A percentile compares a stretch with the other conserved stretches of the same genome.
Evolutionary conservation across 768 basidiomycete genomes (phyloP).

Genomic region (Serendipita sp.): DNA sequence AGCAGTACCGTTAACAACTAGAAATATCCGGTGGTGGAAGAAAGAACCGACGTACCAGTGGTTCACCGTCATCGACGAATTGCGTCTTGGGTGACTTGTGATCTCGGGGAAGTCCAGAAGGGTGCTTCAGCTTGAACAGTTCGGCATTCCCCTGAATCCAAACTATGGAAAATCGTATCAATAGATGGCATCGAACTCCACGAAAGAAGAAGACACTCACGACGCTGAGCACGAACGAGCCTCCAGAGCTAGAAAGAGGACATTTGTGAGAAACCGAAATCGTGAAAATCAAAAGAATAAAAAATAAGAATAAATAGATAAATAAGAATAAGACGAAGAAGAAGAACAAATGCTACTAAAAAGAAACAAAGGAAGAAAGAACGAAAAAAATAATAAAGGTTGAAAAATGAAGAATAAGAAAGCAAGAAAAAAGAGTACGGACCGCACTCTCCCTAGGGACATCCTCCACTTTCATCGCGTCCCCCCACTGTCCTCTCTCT

Average conservation of each 20-base stretch:
- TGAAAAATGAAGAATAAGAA: too few relatives aligned
- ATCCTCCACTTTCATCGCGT: background rate
- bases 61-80: conserved; percentile 2
- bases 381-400: too few relatives aligned
- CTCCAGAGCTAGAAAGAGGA: conserved; percentile 3
- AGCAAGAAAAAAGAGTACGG: too few relatives aligned
- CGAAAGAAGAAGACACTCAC: too few relatives aligned
- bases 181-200: too few relatives aligned
- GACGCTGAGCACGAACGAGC: background rate
- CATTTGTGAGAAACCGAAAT: too few relatives aligned
- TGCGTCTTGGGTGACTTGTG: conserved; percentile 2
- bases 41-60: background rate
- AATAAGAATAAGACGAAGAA: too few relatives aligned
- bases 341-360: too few relatives aligned
- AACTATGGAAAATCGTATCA: background rate
- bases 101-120: background rate
- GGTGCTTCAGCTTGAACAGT: conserved; percentile 5
- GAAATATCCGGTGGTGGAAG: background rate
- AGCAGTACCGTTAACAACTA: background rate
- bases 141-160: background rate
- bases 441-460: conserved; percentile 1
- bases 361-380: too few relatives aligned
- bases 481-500: background rate
- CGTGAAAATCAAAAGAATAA: too few relatives aligned
- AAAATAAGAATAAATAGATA: too few relatives aligned